Conservation (phyloP, 805 yeast species). For the Candida stauntonica region DNA sequence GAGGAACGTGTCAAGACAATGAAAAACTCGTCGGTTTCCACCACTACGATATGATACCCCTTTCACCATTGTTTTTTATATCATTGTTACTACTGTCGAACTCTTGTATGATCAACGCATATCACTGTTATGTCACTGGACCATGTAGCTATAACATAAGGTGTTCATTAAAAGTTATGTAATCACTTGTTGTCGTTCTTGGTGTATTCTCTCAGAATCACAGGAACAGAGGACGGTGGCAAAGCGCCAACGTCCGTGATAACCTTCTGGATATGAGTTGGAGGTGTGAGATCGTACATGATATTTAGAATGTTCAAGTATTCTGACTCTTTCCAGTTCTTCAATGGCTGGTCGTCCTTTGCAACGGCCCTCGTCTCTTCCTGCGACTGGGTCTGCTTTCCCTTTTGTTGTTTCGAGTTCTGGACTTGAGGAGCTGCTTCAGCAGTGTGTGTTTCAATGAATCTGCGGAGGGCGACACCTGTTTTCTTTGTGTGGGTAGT, state of each 20-base stretch:
- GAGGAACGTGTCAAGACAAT: constrained; percentile 49
- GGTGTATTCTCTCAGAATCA: constrained; percentile 88
- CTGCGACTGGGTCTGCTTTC: constrained; percentile 18
- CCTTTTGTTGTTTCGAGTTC: constrained; percentile 25
- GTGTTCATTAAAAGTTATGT: not conserved
- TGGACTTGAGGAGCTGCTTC: constrained; percentile 15
- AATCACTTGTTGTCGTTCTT: constrained; percentile 5
- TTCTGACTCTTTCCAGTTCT: constrained; percentile 61
- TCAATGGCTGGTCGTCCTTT: constrained; percentile 40
- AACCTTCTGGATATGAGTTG: constrained; percentile 87
- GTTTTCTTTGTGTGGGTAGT: constrained; percentile 43
- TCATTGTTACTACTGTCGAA: no score
- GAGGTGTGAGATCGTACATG: constrained; percentile 92
- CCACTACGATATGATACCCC: constrained; percentile 5
- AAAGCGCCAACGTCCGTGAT: constrained; percentile 94
- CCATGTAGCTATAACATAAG: not conserved
- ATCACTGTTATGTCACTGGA: constrained; percentile 1
- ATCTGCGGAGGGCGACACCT: constrained; percentile 58
- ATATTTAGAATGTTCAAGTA: constrained; percentile 73
- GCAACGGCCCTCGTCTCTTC: constrained; percentile 21
- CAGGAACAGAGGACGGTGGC: constrained; percentile 98
- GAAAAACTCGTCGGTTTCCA: constrained; percentile 2
- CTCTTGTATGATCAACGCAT: no score
- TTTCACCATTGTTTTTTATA: not conserved
- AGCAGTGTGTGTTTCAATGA: constrained; percentile 38